Evolutionary conservation across 176 grass and related monocot species (phyloP).

Genomic region (Hordeum marinum): DNA sequence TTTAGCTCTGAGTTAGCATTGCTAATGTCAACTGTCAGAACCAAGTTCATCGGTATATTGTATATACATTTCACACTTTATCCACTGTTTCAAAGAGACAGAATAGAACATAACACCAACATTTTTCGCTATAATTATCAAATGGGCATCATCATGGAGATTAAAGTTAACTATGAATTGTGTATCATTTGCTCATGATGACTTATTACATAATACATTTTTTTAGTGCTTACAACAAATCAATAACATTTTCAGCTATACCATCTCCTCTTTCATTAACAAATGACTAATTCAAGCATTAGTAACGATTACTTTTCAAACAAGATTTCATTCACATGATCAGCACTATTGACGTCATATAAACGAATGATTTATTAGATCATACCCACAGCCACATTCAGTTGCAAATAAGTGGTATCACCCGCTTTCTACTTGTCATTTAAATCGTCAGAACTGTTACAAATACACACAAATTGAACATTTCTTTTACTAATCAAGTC

Average conservation of each 20-base stretch:
- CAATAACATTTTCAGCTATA: not conserved
- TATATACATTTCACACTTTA: not conserved
- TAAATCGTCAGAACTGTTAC: not conserved
- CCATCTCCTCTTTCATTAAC: not conserved
- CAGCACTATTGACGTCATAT: not conserved
- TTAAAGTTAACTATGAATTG: not conserved
- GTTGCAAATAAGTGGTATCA: not conserved
- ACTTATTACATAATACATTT: not conserved
- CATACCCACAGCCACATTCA: not conserved
- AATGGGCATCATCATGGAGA: not conserved
- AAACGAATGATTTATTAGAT: not conserved
- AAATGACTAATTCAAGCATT: not conserved
- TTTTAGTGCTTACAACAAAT: not conserved
- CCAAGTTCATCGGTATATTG: not conserved
- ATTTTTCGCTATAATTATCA: not conserved
- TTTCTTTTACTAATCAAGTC: not conserved
- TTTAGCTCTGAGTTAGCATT: not conserved
- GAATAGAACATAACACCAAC: not conserved
- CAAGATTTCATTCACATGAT: not conserved
- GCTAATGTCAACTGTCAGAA: conserved; percentile 1
- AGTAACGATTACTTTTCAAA: not conserved
- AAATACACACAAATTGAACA: not conserved
- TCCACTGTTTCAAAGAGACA: conserved; percentile 4
- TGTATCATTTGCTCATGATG: not conserved
- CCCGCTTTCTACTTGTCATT: not conserved